Base-by-base conservation (phyloP, 2,329 filamentous ascomycete species). In the Stagonosporopsis cucurbitacearum region DNA sequence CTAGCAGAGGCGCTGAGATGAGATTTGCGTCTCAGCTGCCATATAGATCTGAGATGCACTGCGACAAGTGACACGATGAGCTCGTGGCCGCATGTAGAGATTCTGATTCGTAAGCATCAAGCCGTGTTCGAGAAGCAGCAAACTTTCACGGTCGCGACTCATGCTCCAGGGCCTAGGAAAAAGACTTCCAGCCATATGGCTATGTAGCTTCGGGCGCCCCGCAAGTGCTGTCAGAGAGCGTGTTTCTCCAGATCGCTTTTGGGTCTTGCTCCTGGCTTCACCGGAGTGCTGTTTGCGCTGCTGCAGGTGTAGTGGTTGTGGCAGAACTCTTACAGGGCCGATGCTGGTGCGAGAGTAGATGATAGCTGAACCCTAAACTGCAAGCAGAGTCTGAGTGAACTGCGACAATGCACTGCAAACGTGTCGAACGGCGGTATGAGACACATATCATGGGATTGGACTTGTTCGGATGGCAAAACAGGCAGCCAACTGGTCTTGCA, bases 131-230 rank as follows among this genome's bases (percentile, higher is more conserved):
- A 43, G 17, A 40, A 33, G 37, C 36, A 51, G 53, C 47, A 56
- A 51, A 56, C 47, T 56, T 51, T 56, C 15, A 46, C 23, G 43
- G 17, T 32, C 53, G 33, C 53, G 53, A 56, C 53, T 56, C 53
- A 42, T 50, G 47, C 53, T 30, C 40, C 32, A 33, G 20, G 17
- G 23, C 35, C 15, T 23, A 47, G 42, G 42, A 43, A 47, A 33
- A 19, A 51, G 23, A 26, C 32, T 43, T 51, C 15, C 32, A 42
- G 53, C 17, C 17, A 33, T 19, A 30, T 36, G 11, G 17, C 7
- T 49, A 26, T 9, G 35, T 42, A 50, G 45, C 35, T 26, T 56
- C 47, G 42, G 53, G 42, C 53, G 53, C 53, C 42, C 53, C 53
- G 53, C 47, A 56, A 47, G 37, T 19, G 37, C 47, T 13, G 3